Base-by-base conservation (phyloP, 2,329 filamentous ascomycete genomes). In the Colletotrichum musae region DNA sequence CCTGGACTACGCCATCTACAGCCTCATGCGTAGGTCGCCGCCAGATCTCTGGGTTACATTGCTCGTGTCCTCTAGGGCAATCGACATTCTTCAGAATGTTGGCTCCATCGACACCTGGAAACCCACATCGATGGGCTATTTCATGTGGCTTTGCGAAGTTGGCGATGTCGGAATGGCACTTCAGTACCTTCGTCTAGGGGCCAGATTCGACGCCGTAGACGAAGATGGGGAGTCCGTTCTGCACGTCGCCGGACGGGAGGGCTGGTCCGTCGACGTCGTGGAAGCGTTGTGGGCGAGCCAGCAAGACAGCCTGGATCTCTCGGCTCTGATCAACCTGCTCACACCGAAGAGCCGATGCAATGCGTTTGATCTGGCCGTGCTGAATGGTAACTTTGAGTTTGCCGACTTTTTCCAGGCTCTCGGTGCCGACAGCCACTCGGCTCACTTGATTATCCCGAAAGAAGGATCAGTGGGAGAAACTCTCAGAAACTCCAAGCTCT, bases 181-280 rank as follows among this genome's bases (percentile, higher is more conserved):
- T 0, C 12, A 57, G 15, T 57, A 45, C 41, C 28, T 57, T 6
- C 53, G 3, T 18, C 53, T 57, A 36, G 18, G 53, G 5, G 41
- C 53, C n/a, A 57, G 28, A 10, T 43, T 57, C 13, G 53, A 57
- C 18, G 41, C 10, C n/a, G 28, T 26, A 3, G 26, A 9, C n/a
- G 32, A 13, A 2, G 2, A 45, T 21, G 32, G 12, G 5, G 1
- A 56, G 16, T 41, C 21, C 41, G 15, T 56, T 0, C 0, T 56
- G 0, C 18, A 56, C 16, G 9, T 1, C 0, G 53, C 32, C 13
- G 53, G 28, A 32, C 13, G 1, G 1, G 6, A 39, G 0, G 0
- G n/a, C 16, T 56, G 53, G 53, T 24, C 53, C 0, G 53, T 0
- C 16, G 21, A 32, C 0, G 21, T 16, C 0, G 15, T 56, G 24